Conservation (phyloP, 441 rosid species). For the Lepidium campestre region DNA sequence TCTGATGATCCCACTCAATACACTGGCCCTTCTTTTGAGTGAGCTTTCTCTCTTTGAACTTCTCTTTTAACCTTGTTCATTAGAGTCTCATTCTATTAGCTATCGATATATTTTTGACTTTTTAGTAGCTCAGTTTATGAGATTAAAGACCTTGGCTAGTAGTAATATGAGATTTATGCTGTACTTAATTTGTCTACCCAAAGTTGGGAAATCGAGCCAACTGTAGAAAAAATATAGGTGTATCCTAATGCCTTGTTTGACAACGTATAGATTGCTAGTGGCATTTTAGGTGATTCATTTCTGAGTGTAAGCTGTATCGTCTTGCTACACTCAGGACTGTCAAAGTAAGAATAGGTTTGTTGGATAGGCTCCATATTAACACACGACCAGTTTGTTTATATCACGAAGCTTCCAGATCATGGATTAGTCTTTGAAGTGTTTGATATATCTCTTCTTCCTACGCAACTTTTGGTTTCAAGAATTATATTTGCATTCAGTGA, state of each 20-base stretch:
- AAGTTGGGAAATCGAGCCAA: background rate
- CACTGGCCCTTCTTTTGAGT: constrained; percentile 74
- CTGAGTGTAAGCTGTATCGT: background rate
- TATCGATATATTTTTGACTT: background rate
- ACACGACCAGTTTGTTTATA: background rate
- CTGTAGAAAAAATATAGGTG: background rate
- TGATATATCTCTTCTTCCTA: background rate
- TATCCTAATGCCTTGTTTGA: background rate
- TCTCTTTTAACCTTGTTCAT: background rate
- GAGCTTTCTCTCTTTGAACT: constrained; percentile 18
- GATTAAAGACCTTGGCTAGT: background rate
- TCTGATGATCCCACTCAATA: constrained; percentile 41
- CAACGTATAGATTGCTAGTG: background rate
- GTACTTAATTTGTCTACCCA: background rate
- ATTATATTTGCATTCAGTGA: background rate
- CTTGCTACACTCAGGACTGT: background rate
- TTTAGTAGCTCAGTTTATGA: background rate
- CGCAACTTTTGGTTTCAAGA: background rate
- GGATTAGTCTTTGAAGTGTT: background rate
- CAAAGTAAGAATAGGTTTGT: background rate
- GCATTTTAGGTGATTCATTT: background rate
- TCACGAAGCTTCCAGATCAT: background rate
- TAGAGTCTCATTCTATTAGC: background rate
- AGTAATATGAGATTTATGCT: background rate
- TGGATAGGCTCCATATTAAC: background rate